Evolutionary conservation across 2,329 filamentous ascomycete genomes (phyloP), one percentile per base, ranked within the genome.

Genomic region (Colletotrichum lupini): DNA sequence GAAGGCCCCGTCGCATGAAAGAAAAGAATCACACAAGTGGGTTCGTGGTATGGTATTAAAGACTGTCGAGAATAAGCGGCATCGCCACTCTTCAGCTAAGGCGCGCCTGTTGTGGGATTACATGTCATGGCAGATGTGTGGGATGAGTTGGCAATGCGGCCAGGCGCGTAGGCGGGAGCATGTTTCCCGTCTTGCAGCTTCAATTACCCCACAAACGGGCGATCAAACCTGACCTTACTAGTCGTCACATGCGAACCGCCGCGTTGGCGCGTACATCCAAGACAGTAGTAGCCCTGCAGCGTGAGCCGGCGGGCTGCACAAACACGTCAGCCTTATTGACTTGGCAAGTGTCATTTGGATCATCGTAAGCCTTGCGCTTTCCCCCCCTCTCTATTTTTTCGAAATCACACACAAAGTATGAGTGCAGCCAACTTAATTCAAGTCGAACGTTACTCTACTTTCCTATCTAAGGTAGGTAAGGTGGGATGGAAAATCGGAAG

Each of bases 1-100:
- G 28, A 65, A 56, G 4, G 24, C 37, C 52, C 62, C 62, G 62
- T 35, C 30, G 62, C 62, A 56, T 57, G 16, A 65, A 19, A 56
- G 19, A 46, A 14, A 55, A 35, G 19, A 9, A 19, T 5, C 16
- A 22, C 42, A 22, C 16, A 35, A 46, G 3, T n/a, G 61, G 37
- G 2, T 24, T 28, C 26, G 22, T 7, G 37, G 32, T 6, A 19
- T 32, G 19, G 32, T 37, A n/a, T 26, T 35, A 11, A n/a, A 4
- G 46, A 24, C 5, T 11, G 2, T n/a, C 28, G 1, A 63, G 9
- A 7, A 63, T 35, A 22, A 6, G 26, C 12, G 46, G 12, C 6
- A 14, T 32, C 5, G 6, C 28, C 46, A 22, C 35, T 30, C n/a
- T 19, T 6, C 28, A 46, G 37, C 28, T 35, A 26, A 26, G n/a